Conservation (phyloP, 2,329 filamentous ascomycete species). For the Neoarthrinium moseri region DNA sequence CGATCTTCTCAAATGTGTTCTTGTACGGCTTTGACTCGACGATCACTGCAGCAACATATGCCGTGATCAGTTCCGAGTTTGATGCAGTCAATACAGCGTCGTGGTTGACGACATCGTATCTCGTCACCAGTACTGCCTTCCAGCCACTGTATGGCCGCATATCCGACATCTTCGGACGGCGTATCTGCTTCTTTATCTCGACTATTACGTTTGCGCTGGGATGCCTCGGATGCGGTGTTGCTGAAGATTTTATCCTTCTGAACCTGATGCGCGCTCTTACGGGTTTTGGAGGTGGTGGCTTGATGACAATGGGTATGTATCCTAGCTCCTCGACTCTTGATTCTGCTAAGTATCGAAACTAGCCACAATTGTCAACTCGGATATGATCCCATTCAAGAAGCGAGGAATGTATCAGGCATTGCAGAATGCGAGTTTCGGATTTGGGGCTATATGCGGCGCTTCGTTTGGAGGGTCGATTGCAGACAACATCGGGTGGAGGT, state of each 20-base stretch:
- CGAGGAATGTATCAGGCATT: constrained; percentile 60
- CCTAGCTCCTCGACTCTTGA: constrained; percentile 16
- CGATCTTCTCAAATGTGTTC: constrained; percentile 65
- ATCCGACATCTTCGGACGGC: constrained; percentile 53
- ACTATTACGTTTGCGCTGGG: constrained; percentile 61
- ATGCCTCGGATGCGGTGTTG: constrained; percentile 64
- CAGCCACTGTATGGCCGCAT: constrained; percentile 13
- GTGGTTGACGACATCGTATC: constrained; percentile 72
- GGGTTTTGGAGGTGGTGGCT: constrained; percentile 67
- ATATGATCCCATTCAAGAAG: constrained; percentile 58
- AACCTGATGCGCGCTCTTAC: constrained; percentile 65
- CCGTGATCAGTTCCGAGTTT: constrained; percentile 74
- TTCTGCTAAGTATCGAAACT: not conserved
- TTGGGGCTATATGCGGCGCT: constrained; percentile 62
- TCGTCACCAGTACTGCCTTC: constrained; percentile 53
- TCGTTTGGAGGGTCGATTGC: constrained; percentile 64
- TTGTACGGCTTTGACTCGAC: constrained; percentile 70
- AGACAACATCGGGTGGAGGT: constrained; percentile 66
- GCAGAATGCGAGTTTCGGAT: constrained; percentile 61
- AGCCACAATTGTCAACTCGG: constrained; percentile 60
- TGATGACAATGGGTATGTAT: constrained; percentile 65
- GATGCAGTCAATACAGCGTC: constrained; percentile 70
- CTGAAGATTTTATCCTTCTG: constrained; percentile 55
- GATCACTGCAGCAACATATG: constrained; percentile 71
- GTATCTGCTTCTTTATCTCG: constrained; percentile 62